These are phyloP conservation scores for Leishmania lainsoni DNA, from an alignment of 208 protist genomes.

Conservation along the genomic window DNA sequence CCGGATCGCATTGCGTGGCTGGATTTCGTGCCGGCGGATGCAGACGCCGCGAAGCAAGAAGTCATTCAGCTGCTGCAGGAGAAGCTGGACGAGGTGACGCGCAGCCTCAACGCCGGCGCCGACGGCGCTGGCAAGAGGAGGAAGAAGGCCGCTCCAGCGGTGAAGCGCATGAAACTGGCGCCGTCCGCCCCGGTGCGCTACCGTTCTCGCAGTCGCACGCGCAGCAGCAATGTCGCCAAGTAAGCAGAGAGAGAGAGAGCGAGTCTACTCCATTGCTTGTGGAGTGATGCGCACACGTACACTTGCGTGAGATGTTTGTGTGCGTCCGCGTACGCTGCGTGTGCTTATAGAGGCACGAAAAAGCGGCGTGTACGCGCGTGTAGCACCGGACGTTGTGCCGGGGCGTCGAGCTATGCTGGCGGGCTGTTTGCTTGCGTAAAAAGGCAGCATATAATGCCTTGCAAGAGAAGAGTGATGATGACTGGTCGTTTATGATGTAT, in stretches of 20 bases:
- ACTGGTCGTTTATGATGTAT: neutral
- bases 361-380: neutral
- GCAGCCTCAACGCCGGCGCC: constrained; percentile 22
- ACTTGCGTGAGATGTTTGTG: neutral
- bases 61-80: constrained; percentile 63
- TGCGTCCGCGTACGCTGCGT: neutral
- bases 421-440: neutral
- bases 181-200: constrained; percentile 74
- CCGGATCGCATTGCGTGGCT: constrained; percentile 81
- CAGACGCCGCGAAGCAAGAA: constrained; percentile 37
- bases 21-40: constrained; percentile 38
- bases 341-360: neutral
- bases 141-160: constrained; percentile 37
- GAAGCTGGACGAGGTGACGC: constrained; percentile 57
- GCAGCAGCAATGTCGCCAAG: constrained; percentile 22
- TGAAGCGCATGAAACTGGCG: constrained; percentile 80
- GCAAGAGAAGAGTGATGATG: neutral
- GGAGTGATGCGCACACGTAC: neutral
- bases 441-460: neutral
- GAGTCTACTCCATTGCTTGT: neutral
- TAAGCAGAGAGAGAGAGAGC: constrained; percentile 2
- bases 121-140: constrained; percentile 39
- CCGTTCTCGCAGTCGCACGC: constrained; percentile 39
- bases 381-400: neutral
- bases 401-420: neutral